Base-by-base conservation (phyloP, 2,329 filamentous ascomycete genomes). In the Ascocoryne sarcoides region DNA sequence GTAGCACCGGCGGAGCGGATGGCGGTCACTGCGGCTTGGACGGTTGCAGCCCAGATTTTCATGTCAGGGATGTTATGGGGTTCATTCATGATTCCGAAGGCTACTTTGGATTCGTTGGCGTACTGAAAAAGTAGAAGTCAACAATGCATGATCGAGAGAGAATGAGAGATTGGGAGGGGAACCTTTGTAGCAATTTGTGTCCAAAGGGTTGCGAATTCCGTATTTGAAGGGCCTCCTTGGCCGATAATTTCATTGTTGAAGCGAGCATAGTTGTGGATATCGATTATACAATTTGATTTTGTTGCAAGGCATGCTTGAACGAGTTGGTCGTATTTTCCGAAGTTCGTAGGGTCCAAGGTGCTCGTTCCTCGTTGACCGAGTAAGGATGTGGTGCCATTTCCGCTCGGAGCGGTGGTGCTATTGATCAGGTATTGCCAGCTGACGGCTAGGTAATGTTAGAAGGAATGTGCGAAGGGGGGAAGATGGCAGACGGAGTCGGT, bases 21-120 rank as follows among this genome's bases (percentile, higher is more conserved):
- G 3, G 76, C 79, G 0, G 71, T 77, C 2, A 85, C 79, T 10
- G 67, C 77, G 8, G 67, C 67, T 56, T 84, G 80, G 45, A 75
- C 71, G 0, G 74, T 76, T 5, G 65, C 58, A 0, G 73, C 75
- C 79, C 79, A 84, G 2, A 62, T 57, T 18, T 56, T 58, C 49
- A 82, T 65, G 79, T 54, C 36, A 32, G 36, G 20, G 38, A 47
- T 44, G 16, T 44, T 43, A 56, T 82, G 76, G 5, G 79, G 79
- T 61, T 79, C 80, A 60, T 84, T 84, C 78, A 84, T 83, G 34
- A 84, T 56, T n/a, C 77, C 78, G 48, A 84, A 80, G 4, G 72
- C 65, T 19, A 84, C 61, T 44, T 71, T 75, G 26, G 65, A 57
- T 37, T 76, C 61, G 8, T 56, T 53, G 16, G 65, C 68, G 58